These are phyloP conservation scores for Blastobotrys aristatus DNA, from an alignment of 1,139 yeast genomes.

Conservation along the genomic window DNA sequence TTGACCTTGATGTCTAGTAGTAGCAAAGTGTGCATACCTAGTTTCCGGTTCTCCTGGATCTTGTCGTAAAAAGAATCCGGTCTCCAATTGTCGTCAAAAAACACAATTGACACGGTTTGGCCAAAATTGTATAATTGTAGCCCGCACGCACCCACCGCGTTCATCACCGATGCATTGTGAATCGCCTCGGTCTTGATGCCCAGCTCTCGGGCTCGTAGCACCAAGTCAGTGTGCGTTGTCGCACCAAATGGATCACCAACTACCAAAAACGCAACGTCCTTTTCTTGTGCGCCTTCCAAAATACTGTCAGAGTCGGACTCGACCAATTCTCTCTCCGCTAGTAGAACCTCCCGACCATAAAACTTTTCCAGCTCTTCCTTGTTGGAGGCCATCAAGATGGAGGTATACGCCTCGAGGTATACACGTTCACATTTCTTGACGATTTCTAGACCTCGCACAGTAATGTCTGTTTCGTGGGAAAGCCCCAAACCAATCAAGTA, in stretches of 20 bases:
- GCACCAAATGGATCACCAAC: constrained; percentile 99
- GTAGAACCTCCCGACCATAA: constrained; percentile 76
- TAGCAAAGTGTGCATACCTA: constrained; percentile 87
- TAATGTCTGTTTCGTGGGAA: constrained; percentile 83
- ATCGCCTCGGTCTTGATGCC: constrained; percentile 73
- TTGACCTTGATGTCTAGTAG: constrained; percentile 91
- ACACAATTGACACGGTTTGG: constrained; percentile 91
- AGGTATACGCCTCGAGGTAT: constrained; percentile 91
- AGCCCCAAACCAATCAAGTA: constrained; percentile 89
- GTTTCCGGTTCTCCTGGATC: constrained; percentile 77
- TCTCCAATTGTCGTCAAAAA: constrained; percentile 92
- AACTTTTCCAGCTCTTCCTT: constrained; percentile 57
- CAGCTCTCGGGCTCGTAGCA: constrained; percentile 81
- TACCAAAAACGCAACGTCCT: constrained; percentile 87
- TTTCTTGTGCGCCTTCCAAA: constrained; percentile 63
- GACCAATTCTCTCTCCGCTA: constrained; percentile 93
- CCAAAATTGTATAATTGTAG: constrained; percentile 93
- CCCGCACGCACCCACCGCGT: constrained; percentile 98
- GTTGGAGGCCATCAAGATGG: constrained; percentile 90
- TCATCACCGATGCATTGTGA: constrained; percentile 97
- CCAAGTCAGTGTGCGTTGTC: constrained; percentile 93
- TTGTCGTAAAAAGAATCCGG: constrained; percentile 94
- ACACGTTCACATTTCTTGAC: constrained; percentile 81
- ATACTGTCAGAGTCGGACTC: constrained; percentile 85
- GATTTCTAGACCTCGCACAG: constrained; percentile 87